Percentiles rank a stretch among this genome's conserved stretches.
Conservation (phyloP, 345 rosid species). For the Eucalyptus brandiana region DNA sequence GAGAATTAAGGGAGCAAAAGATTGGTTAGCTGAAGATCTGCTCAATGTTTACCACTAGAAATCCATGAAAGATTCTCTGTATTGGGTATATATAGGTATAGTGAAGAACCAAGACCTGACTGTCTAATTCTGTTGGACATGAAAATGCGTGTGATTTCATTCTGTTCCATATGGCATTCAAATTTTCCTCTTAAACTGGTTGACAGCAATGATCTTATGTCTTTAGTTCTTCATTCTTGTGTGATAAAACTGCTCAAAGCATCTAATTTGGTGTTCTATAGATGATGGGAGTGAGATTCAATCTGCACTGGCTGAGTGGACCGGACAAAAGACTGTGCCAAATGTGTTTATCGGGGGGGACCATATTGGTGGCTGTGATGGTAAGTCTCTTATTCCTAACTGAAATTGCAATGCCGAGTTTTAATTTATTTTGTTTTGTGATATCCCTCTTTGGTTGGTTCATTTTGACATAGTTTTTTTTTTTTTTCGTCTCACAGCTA, state of each 20-base stretch:
- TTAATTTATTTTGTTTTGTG: not conserved
- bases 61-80: not conserved
- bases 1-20: not conserved
- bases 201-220: not conserved
- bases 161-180: not conserved
- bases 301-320: conserved; percentile 53
- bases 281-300: conserved; percentile 64
- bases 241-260: not conserved
- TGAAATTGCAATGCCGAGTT: not conserved
- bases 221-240: not conserved
- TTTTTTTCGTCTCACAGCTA: conserved; percentile 24
- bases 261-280: not conserved
- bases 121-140: not conserved
- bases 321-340: conserved; percentile 65
- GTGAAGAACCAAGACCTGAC: not conserved
- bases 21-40: not conserved
- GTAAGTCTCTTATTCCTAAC: conserved; percentile 11
- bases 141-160: not conserved
- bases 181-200: not conserved
- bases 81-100: not conserved
- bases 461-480: not conserved
- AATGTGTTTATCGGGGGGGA: conserved; percentile 68
- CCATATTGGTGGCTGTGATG: conserved; percentile 79
- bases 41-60: not conserved
- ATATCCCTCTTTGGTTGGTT: not conserved